Conservation (phyloP, 495 filamentous ascomycete species). For the Parathielavia hyrcaniae region DNA sequence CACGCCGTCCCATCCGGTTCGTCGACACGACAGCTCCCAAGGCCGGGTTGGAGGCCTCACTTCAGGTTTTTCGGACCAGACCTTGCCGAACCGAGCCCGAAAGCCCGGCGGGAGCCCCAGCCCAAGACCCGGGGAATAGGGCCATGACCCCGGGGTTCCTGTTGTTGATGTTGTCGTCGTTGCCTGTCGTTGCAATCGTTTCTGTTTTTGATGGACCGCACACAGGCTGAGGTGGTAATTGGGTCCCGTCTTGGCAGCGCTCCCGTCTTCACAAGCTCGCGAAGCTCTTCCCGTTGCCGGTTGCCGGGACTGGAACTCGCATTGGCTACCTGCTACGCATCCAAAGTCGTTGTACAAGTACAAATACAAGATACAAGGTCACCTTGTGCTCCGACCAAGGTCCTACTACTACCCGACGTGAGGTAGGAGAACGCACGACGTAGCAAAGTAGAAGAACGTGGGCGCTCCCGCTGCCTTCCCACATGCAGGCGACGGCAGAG, state of each 20-base stretch:
- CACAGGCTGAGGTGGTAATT: too few relatives aligned
- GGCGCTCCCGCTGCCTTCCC: conserved; percentile 2
- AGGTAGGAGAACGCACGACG: too few relatives aligned
- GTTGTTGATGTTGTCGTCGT: too few relatives aligned
- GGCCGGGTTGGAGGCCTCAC: neutral
- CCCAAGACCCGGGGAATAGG: neutral
- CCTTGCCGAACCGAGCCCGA: neutral
- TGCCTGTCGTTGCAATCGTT: too few relatives aligned
- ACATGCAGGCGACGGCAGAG: neutral
- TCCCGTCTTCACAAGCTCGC: too few relatives aligned
- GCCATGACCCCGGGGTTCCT: neutral
- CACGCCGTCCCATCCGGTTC: neutral
- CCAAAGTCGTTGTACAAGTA: too few relatives aligned
- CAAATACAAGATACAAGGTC: too few relatives aligned
- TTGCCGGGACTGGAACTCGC: neutral
- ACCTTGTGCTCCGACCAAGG: too few relatives aligned
- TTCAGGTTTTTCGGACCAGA: neutral
- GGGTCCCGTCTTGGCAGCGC: too few relatives aligned
- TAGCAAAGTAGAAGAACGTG: neutral
- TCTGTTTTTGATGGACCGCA: too few relatives aligned
- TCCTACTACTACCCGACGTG: too few relatives aligned
- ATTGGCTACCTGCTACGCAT: too few relatives aligned
- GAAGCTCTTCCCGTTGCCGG: neutral
- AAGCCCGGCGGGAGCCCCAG: neutral
- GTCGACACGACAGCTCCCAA: neutral